phyloP scores from a whole-genome alignment of 208 protist genomes.

The Strigomonas oncopelti region DNA sequence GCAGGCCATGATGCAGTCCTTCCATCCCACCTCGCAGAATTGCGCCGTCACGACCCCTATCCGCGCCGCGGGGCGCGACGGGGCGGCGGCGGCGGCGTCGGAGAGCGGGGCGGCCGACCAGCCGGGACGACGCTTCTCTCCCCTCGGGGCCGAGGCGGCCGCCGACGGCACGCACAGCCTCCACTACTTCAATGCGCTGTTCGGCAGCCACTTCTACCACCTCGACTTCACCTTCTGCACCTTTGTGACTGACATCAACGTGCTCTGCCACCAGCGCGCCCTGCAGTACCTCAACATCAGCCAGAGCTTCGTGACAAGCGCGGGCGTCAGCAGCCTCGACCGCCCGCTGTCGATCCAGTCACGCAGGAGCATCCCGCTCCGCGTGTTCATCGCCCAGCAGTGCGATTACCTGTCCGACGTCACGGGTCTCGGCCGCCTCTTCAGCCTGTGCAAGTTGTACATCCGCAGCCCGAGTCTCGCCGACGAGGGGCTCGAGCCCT shows the following conservation, averaged over 20 bases:
- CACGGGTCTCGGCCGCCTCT: slow-evolving; percentile 30
- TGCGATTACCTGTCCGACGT: slow-evolving; percentile 43
- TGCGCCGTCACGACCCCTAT: too few species aligned
- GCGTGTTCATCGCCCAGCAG: slow-evolving; percentile 51
- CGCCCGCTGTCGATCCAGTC: background rate
- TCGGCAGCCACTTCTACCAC: slow-evolving; percentile 47
- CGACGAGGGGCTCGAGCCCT: slow-evolving; percentile 21
- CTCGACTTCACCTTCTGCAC: slow-evolving; percentile 59
- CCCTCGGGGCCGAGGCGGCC: too few species aligned
- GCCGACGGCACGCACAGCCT: background rate
- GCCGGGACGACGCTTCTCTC: too few species aligned
- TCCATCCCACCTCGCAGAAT: background rate
- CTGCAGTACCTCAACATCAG: slow-evolving; percentile 53
- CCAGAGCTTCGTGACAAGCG: slow-evolving; percentile 35
- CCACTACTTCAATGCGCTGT: background rate
- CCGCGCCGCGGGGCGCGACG: too few species aligned
- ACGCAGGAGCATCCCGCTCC: slow-evolving; percentile 18
- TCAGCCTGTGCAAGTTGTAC: slow-evolving; percentile 40
- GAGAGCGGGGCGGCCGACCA: background rate
- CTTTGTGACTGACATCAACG: slow-evolving; percentile 29
- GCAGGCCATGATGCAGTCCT: slow-evolving; percentile 1
- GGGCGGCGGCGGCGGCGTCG: background rate
- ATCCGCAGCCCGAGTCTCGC: slow-evolving; percentile 52
- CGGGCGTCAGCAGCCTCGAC: slow-evolving; percentile 21
- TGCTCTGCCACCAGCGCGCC: slow-evolving; percentile 22